Conservation (phyloP, 495 filamentous ascomycete genomes). For the Ascodesmis nigricans region DNA sequence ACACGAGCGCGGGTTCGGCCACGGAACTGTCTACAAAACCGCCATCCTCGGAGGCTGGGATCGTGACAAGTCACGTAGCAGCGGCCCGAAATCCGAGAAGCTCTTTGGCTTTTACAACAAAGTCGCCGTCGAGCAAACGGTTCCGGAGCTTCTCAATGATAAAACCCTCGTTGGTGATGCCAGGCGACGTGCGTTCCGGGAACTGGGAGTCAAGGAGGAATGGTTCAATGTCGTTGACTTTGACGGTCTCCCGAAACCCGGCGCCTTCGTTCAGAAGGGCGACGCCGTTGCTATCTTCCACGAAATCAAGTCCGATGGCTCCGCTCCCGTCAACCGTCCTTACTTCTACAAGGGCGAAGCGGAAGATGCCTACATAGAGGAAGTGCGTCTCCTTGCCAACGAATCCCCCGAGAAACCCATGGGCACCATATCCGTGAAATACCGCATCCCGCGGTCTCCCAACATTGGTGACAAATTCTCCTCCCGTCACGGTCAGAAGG, state of each 20-base stretch:
- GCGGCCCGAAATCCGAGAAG: conserved; percentile 24
- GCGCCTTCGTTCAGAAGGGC: conserved; percentile 50
- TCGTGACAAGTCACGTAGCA: conserved; percentile 40
- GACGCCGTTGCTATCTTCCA: conserved; percentile 74
- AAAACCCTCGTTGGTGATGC: conserved; percentile 8
- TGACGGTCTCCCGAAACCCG: conserved; percentile 67
- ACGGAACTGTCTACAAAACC: conserved; percentile 94
- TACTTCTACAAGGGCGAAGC: conserved; percentile 69
- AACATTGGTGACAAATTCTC: conserved; percentile 98
- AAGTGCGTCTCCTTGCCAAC: conserved; percentile 51
- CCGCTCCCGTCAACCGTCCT: conserved; percentile 55
- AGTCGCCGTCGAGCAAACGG: conserved; percentile 23
- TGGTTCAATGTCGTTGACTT: conserved; percentile 50
- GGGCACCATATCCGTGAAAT: conserved; percentile 73
- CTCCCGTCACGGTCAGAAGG: conserved; percentile 93
- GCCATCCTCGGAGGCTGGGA: conserved; percentile 67
- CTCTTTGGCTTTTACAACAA: conserved; percentile 19
- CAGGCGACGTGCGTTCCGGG: conserved; percentile 22
- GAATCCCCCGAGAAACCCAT: conserved; percentile 56
- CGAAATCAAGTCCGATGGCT: conserved; percentile 58
- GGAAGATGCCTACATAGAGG: conserved; percentile 73
- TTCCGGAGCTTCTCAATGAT: conserved; percentile 22
- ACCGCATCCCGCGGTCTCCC: conserved; percentile 70
- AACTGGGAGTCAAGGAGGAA: conserved; percentile 32
- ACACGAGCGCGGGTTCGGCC: conserved; percentile 88